Base-by-base conservation (phyloP, 768 basidiomycete genomes). In the Antrodiella citrinella region DNA sequence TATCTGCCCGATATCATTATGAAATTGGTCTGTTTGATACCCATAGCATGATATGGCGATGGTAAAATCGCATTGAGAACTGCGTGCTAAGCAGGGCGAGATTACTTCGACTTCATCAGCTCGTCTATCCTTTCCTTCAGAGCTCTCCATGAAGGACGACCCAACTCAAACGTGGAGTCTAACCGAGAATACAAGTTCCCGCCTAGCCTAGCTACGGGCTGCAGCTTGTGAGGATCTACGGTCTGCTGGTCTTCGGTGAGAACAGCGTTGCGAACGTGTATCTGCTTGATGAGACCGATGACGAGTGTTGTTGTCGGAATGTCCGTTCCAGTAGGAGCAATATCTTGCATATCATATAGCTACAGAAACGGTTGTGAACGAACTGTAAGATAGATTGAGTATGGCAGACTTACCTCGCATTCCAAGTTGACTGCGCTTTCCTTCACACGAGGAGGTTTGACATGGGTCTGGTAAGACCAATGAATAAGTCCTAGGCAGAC, bases 341-440 rank as follows among this genome's bases (percentile, higher is more conserved):
- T 74, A 51, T 81, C 77, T 50, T 77, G 68, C 46, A 64, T 68
- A 55, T 74, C 70, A 61, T 75, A 74, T 35, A 80, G 65, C 78
- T 80, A 50, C 10, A 7, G 50, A 47, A 42, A 44, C 48, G 20
- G 35, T 19, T 39, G 35, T 50, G 10, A 15, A 26, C n/a, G n/a
- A n/a, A n/a, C n/a, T n/a, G n/a, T 24, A 40, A 39, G 44, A 21
- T 26, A 51, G 35, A 56, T 9, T 5, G n/a, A 43, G 21, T 39
- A 55, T 52, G 44, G 23, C 53, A 57, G 45, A 47, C n/a, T 42
- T 59, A 78, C 79, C 70, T 77, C 72, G 67, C 83, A 83, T 67
- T 83, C 83, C 56, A 84, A 66, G 48, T 73, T 72, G 25, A 81
- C 69, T 12, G 76, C 72, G 59, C 80, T 81, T 61, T 82, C 80